A percentile compares a stretch with the other conserved stretches of the same genome.
phyloP scores from a whole-genome alignment of 768 basidiomycete genomes.

The Omphalotus guepiniiformis region DNA sequence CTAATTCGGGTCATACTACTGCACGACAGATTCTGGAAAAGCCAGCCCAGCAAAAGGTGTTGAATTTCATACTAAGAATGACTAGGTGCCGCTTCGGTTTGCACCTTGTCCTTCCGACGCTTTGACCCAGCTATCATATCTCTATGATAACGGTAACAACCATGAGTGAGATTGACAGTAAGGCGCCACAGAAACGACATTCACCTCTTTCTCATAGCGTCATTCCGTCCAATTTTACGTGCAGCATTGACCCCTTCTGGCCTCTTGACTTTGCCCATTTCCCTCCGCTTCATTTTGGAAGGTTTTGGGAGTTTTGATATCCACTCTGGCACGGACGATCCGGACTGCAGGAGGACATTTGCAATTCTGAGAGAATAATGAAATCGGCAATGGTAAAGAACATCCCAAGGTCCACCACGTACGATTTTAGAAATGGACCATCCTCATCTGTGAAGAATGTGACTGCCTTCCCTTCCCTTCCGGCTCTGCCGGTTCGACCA shows the following conservation, averaged over 20 bases:
- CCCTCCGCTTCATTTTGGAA: conserved; percentile 78
- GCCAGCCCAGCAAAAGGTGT: too few relatives aligned
- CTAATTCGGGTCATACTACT: too few relatives aligned
- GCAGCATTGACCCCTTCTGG: conserved; percentile 72
- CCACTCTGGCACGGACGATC: conserved; percentile 90
- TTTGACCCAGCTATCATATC: conserved; percentile 79
- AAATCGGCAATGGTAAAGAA: not conserved
- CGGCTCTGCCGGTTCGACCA: conserved; percentile 94
- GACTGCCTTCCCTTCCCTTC: conserved; percentile 85
- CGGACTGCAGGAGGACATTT: conserved; percentile 91
- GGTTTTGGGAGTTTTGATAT: conserved; percentile 94
- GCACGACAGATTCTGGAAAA: too few relatives aligned
- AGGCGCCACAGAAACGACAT: conserved; percentile 10
- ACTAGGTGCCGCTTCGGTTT: conserved; percentile 6
- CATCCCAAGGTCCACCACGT: conserved; percentile 20
- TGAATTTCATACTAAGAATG: too few relatives aligned
- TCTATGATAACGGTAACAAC: too few relatives aligned
- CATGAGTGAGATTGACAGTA: too few relatives aligned
- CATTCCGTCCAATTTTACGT: conserved; percentile 59
- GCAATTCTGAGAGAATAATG: conserved; percentile 60
- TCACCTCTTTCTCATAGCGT: conserved; percentile 72
- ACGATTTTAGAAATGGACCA: conserved; percentile 88
- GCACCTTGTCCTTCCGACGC: conserved; percentile 47
- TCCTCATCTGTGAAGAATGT: conserved; percentile 97
- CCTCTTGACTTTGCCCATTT: conserved; percentile 83